A percentile compares a stretch with the other conserved stretches of the same genome.
These are phyloP conservation scores for Xylaria intraflava DNA, from an alignment of 495 filamentous ascomycete genomes.

Conservation along the genomic window DNA sequence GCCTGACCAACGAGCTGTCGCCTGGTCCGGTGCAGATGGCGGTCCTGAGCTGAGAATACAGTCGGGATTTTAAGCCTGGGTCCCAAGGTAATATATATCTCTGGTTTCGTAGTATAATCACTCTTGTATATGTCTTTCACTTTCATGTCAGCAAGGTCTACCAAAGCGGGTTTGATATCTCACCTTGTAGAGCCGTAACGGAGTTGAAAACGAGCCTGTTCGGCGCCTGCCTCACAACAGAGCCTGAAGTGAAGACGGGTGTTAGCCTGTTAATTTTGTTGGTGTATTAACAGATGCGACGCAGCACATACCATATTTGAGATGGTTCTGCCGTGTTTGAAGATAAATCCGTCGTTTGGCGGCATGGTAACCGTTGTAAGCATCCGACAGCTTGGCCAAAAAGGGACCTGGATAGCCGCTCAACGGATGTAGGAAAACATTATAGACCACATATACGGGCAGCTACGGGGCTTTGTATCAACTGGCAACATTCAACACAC, in stretches of 20 bases:
- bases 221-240: conserved; percentile 15
- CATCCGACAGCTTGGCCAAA: conserved; percentile 11
- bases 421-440: conserved; percentile 18
- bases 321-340: conserved; percentile 1
- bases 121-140: not conserved
- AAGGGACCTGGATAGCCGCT: conserved; percentile 27
- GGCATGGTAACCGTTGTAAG: not conserved
- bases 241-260: conserved; percentile 9
- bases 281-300: not conserved
- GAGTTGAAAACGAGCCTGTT: conserved; percentile 19
- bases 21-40: conserved; percentile 1
- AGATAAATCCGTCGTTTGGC: not conserved
- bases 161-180: not conserved
- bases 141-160: not conserved
- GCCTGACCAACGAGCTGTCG: conserved; percentile 5
- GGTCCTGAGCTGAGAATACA: not conserved
- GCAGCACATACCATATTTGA: conserved; percentile 1
- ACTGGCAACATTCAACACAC: not conserved
- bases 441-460: not conserved
- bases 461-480: not conserved
- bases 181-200: conserved; percentile 11
- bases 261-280: not conserved
- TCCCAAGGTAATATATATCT: conserved; percentile 5
- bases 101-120: not conserved
- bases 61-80: not conserved